Evolutionary conservation across 2,329 filamentous ascomycete genomes (phyloP).

Genomic region (Fusarium papillatum): DNA sequence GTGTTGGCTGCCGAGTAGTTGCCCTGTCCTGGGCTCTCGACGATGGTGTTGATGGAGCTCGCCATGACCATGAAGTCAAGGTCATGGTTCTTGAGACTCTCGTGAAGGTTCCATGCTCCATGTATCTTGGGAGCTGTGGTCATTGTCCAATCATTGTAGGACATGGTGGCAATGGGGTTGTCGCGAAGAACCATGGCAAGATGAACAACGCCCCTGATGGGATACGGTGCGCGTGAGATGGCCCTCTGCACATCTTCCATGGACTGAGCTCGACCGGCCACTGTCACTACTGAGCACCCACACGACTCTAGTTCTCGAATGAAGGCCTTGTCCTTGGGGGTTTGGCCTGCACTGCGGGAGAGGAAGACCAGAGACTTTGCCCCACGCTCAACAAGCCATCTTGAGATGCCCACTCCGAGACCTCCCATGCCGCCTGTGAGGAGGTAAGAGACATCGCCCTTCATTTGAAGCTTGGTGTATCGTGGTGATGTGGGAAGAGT

Average conservation of each 20-base stretch:
- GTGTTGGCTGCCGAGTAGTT: constrained; percentile 10
- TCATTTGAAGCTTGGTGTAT: not conserved
- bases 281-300: not conserved
- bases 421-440: not conserved
- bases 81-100: not conserved
- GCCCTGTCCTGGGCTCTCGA: not conserved
- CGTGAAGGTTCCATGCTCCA: constrained; percentile 5
- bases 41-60: constrained; percentile 1
- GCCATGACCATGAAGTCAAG: constrained; percentile 8
- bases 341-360: not conserved
- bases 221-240: not conserved
- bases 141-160: not conserved
- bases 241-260: not conserved
- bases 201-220: constrained; percentile 1
- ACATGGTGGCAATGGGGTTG: not conserved
- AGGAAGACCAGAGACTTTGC: not conserved
- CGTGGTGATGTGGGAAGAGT: not conserved
- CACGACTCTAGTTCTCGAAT: not conserved
- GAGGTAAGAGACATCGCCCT: not conserved
- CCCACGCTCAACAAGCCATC: not conserved
- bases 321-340: not conserved
- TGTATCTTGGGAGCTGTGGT: not conserved
- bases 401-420: not conserved
- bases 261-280: not conserved
- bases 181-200: constrained; percentile 9